Conservation (phyloP, 1,139 yeast genomes). For the Candida neerlandica region DNA sequence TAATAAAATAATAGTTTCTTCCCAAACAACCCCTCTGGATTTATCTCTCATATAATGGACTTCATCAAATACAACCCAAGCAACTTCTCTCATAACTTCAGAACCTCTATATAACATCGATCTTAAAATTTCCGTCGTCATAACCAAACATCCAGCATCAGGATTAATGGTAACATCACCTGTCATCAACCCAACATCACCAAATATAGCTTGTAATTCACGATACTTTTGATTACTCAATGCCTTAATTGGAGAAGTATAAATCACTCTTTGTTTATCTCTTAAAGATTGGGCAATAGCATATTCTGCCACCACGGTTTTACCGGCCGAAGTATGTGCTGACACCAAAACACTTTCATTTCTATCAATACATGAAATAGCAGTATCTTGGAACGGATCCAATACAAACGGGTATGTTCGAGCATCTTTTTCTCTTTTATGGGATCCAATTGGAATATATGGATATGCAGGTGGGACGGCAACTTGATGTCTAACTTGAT, state of each 20-base stretch:
- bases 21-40: constrained; percentile 99
- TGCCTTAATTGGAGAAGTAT: constrained; percentile 97
- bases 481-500: constrained; percentile 96
- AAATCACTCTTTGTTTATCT: constrained; percentile 91
- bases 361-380: constrained; percentile 91
- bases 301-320: constrained; percentile 98
- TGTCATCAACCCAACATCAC: constrained; percentile 96
- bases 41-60: constrained; percentile 96
- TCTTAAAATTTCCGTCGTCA: constrained; percentile 96
- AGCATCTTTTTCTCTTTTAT: constrained; percentile 72
- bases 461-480: constrained; percentile 93
- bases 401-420: constrained; percentile 87
- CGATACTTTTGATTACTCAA: constrained; percentile 94
- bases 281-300: constrained; percentile 94
- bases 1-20: constrained; percentile 90
- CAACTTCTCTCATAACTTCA: constrained; percentile 94
- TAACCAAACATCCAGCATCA: constrained; percentile 93
- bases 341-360: constrained; percentile 96
- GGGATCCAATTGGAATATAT: constrained; percentile 85
- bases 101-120: constrained; percentile 94
- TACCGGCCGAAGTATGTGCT: constrained; percentile 99
- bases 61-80: constrained; percentile 94
- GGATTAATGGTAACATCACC: constrained; percentile 98
- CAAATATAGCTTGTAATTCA: constrained; percentile 88
- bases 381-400: constrained; percentile 96